phyloP scores from a whole-genome alignment of 2,329 filamentous ascomycete genomes.

The Gaeumannomyces sp. region DNA sequence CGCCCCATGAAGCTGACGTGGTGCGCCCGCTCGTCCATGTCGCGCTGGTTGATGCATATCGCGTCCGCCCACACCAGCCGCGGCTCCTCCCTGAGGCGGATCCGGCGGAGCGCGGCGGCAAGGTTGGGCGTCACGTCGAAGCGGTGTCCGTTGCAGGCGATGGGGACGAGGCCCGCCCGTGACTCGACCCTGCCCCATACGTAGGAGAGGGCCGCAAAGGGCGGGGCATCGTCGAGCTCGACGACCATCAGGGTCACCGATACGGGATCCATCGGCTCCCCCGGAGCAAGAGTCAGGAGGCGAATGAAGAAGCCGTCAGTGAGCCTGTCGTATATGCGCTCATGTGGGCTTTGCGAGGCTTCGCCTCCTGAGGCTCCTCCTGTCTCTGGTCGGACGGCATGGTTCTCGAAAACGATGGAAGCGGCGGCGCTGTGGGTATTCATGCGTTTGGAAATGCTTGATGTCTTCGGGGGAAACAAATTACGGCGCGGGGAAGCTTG shows the following conservation, averaged over 20 bases:
- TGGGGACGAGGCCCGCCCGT: neutral
- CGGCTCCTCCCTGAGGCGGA: neutral
- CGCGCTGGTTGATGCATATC: conserved; percentile 7
- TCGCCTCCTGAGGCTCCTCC: no score
- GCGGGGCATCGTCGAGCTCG: neutral
- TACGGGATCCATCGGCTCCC: neutral
- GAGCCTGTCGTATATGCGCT: no score
- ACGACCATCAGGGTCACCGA: neutral
- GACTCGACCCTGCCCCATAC: neutral
- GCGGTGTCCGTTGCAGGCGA: no score
- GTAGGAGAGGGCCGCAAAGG: neutral
- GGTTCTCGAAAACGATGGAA: no score
- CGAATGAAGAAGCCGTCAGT: neutral
- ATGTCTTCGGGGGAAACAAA: no score
- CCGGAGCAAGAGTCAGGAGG: neutral
- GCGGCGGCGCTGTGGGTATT: no score
- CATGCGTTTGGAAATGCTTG: no score
- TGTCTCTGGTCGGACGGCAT: no score
- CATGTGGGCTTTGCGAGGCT: no score
- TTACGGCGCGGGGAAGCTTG: no score
- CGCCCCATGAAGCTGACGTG: conserved; percentile 14
- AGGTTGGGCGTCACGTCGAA: no score
- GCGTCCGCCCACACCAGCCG: conserved; percentile 2
- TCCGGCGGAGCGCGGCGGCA: no score
- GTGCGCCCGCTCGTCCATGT: neutral